Evolutionary conservation across 2,329 filamentous ascomycete genomes (phyloP).

Genomic region (Lachnellula occidentalis): DNA sequence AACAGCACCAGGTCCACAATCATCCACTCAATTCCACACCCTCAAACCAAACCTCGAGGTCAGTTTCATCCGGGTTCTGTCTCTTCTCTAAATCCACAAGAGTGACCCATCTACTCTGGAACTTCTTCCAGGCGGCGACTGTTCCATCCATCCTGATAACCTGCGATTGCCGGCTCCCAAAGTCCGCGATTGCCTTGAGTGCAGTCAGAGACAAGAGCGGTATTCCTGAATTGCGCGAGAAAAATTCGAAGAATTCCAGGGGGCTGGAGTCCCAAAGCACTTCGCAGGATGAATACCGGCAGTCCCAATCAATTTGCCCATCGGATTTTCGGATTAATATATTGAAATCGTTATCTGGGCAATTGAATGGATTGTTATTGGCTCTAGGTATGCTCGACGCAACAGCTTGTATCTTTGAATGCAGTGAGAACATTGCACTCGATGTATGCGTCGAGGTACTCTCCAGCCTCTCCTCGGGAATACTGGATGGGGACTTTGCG

Average conservation of each 20-base stretch:
- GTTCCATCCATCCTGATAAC: not conserved
- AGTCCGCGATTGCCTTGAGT: not conserved
- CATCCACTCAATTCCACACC: not conserved
- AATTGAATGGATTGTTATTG: not conserved
- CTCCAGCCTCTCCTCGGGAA: too few relatives aligned
- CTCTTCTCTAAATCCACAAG: not conserved
- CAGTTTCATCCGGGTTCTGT: not conserved
- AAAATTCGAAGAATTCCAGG: not conserved
- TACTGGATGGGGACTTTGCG: too few relatives aligned
- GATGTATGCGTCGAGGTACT: too few relatives aligned
- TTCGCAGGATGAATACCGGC: not conserved
- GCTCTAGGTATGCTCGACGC: not conserved
- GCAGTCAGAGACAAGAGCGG: not conserved
- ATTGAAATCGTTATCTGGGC: not conserved
- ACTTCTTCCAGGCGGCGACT: not conserved
- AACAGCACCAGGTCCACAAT: not conserved
- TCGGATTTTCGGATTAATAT: not conserved
- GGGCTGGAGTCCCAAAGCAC: not conserved
- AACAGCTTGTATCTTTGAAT: too few relatives aligned
- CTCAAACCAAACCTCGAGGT: not conserved
- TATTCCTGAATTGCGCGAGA: not conserved
- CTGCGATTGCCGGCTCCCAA: not conserved
- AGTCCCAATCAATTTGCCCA: not conserved
- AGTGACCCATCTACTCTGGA: not conserved
- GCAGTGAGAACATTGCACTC: too few relatives aligned